These are phyloP conservation scores for Chrysosporium queenslandicum DNA, from an alignment of 2,329 filamentous ascomycete species.

Conservation along the genomic window DNA sequence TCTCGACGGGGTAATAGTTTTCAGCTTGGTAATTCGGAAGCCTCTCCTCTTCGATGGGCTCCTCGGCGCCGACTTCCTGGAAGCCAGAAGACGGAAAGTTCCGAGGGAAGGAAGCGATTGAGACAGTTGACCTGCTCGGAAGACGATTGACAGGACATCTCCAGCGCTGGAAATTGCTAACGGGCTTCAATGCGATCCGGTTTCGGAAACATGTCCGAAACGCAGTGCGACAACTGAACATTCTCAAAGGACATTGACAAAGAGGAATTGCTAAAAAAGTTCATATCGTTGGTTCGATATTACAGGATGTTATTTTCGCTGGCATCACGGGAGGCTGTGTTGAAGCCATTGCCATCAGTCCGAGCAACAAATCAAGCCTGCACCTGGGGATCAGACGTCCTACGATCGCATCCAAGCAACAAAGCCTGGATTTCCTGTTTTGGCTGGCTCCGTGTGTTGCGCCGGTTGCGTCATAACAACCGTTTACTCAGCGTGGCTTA, in stretches of 20 bases:
- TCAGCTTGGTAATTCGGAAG: conserved; percentile 13
- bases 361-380: too few species aligned
- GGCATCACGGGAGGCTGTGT: too few species aligned
- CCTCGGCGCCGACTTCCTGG: conserved; percentile 1
- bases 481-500: neutral
- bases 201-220: neutral
- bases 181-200: neutral
- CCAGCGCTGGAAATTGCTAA: neutral
- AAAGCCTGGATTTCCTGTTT: too few species aligned
- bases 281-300: too few species aligned
- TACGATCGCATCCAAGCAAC: too few species aligned
- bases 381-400: too few species aligned
- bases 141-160: neutral
- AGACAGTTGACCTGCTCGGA: neutral
- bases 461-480: too few species aligned
- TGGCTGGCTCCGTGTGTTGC: too few species aligned
- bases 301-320: too few species aligned
- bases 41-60: conserved; percentile 16
- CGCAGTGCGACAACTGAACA: neutral
- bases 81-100: conserved; percentile 12
- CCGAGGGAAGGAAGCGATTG: neutral
- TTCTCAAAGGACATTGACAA: neutral
- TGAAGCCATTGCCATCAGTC: too few species aligned
- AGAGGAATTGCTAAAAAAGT: neutral
- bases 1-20: conserved; percentile 13